phyloP scores from a whole-genome alignment of 1,284 basidiomycete genomes.

The Meira nashicola region DNA sequence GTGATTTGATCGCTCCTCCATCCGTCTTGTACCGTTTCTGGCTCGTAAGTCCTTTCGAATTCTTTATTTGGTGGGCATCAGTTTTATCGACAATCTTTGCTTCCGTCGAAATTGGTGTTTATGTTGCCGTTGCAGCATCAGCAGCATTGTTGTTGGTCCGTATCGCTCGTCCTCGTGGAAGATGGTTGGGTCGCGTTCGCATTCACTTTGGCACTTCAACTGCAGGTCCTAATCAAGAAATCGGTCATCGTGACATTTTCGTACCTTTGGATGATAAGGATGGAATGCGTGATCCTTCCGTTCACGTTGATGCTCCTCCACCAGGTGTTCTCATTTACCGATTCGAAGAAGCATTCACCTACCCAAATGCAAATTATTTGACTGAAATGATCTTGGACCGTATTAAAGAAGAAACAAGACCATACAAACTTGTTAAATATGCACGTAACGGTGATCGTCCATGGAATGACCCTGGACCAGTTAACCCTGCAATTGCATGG shows the following conservation, averaged over 20 bases:
- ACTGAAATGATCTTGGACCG: slow-evolving; percentile 75
- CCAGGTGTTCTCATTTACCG: slow-evolving; percentile 88
- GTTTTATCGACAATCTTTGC: slow-evolving; percentile 69
- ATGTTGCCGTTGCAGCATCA: slow-evolving; percentile 77
- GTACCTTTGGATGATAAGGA: slow-evolving; percentile 65
- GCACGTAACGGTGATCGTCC: slow-evolving; percentile 63
- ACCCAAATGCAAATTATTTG: slow-evolving; percentile 79
- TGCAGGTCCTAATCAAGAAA: slow-evolving; percentile 40
- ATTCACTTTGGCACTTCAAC: slow-evolving; percentile 52
- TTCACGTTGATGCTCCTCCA: slow-evolving; percentile 72
- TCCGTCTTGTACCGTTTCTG: slow-evolving; percentile 85
- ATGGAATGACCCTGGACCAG: slow-evolving; percentile 80
- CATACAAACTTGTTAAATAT: slow-evolving; percentile 62
- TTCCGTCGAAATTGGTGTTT: slow-evolving; percentile 85
- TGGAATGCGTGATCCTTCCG: slow-evolving; percentile 65
- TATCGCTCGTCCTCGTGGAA: slow-evolving; percentile 82
- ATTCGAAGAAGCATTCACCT: slow-evolving; percentile 87
- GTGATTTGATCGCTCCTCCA: slow-evolving; percentile 83
- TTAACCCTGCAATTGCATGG: slow-evolving; percentile 33
- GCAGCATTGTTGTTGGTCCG: slow-evolving; percentile 79
- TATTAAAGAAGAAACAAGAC: slow-evolving; percentile 70
- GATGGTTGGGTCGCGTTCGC: slow-evolving; percentile 77
- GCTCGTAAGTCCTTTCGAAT: slow-evolving; percentile 88
- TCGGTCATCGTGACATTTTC: slow-evolving; percentile 63
- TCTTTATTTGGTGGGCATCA: slow-evolving; percentile 80